Conservation (phyloP, 768 basidiomycete genomes). For the Scleroderma citrinum region DNA sequence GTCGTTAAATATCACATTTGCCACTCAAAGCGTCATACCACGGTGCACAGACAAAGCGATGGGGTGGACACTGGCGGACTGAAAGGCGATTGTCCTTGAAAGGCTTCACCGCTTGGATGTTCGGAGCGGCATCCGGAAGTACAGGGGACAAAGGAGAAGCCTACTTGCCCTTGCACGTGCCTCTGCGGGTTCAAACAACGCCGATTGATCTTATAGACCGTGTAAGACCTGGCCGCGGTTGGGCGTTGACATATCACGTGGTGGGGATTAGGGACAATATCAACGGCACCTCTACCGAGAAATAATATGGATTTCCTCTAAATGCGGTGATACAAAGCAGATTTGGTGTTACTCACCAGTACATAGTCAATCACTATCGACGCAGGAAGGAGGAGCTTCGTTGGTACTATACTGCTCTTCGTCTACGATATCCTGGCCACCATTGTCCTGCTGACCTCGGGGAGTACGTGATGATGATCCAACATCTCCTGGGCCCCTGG, state of each 20-base stretch:
- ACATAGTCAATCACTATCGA: not conserved
- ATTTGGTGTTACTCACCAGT: not conserved
- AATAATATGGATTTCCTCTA: not conserved
- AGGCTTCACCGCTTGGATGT: not conserved
- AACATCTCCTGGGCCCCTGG: constrained; percentile 12
- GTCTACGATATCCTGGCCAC: constrained; percentile 27
- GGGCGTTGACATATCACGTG: too few species aligned
- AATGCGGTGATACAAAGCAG: not conserved
- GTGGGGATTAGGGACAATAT: too few species aligned
- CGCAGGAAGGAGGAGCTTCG: too few species aligned
- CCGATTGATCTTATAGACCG: too few species aligned
- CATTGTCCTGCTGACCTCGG: not conserved
- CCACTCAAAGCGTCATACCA: constrained; percentile 21
- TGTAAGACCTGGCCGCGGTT: too few species aligned
- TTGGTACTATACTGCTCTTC: constrained; percentile 23
- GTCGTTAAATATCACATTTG: constrained; percentile 20
- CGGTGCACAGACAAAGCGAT: constrained; percentile 19
- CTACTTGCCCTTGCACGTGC: not conserved
- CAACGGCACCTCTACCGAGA: not conserved
- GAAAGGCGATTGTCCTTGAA: constrained; percentile 7
- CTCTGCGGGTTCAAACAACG: too few species aligned
- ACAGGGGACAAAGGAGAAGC: constrained; percentile 5
- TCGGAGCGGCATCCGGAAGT: not conserved
- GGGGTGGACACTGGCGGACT: constrained; percentile 3
- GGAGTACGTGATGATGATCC: not conserved